Evolutionary conservation across 495 filamentous ascomycete genomes (phyloP), one percentile per base, ranked within the genome.

Genomic region (Tetracladium setigerum): DNA sequence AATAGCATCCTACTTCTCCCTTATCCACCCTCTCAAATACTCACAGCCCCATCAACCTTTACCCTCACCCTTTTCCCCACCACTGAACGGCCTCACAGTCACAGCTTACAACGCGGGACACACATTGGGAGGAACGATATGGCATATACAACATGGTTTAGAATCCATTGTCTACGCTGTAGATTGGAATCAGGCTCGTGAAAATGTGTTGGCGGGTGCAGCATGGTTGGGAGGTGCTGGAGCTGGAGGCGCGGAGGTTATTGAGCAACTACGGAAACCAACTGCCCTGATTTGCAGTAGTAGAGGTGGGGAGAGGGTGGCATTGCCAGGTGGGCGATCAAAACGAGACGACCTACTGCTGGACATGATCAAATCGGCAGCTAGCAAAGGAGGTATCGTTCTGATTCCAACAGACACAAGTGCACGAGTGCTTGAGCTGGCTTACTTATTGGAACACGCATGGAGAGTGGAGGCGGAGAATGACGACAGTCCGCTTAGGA

Each of bases 131-230:
- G 92, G 92, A 49, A 95, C 92, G 19, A 95, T 99, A 66, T 99
- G 92, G 92, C 91, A 97, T 59, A 89, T 99, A 52, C 92, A 95
- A 48, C 89, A 97, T 70, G 89, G 89, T 1, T 76, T 96, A 61
- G 92, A 99, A 61, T 95, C 89, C 1, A 92, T 99, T 32, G 90
- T 97, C 11, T 96, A 99, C 54, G 91, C 94, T 1, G 84, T 95
- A 12, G 91, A 97, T 57, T 99, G 94, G 92, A 96, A 95, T 57
- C 89, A 96, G 61, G 86, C 81, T 10, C 76, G 87, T 40, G 92
- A 99, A 63, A 94, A 95, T 69, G 87, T 95, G 11, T 78, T 94
- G 35, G 78, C 91, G 2, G 92, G 90, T 48, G 94, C 92, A 32
- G 87, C 90, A 14, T 96, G 92, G 87, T 76, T 99, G 36, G 86